These are phyloP conservation scores for Candida gigantensis DNA, from an alignment of 1,139 yeast species.

Conservation along the genomic window DNA sequence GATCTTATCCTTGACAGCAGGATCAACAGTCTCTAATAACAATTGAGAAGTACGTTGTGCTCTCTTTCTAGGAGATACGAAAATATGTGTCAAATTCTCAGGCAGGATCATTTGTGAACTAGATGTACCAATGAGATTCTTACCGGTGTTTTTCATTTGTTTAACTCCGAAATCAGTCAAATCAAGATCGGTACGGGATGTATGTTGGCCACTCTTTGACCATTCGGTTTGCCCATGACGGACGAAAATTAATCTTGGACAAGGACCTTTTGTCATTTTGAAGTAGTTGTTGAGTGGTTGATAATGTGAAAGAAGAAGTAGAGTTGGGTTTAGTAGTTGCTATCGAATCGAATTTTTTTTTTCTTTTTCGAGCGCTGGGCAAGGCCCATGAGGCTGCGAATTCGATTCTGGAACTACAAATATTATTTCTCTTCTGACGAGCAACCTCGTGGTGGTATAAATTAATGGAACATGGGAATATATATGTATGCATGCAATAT, in stretches of 20 bases:
- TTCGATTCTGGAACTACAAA: too few species aligned
- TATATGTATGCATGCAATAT: too few species aligned
- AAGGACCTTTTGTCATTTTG: slow-evolving; percentile 28
- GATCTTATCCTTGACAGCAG: slow-evolving; percentile 45
- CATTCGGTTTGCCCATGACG: slow-evolving; percentile 95
- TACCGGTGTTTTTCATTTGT: slow-evolving; percentile 77
- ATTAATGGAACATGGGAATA: too few species aligned
- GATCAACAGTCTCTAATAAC: slow-evolving; percentile 51
- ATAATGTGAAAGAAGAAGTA: not conserved
- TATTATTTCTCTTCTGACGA: too few species aligned
- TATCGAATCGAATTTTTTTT: too few species aligned
- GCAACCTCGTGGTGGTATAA: too few species aligned
- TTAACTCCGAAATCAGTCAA: slow-evolving; percentile 75
- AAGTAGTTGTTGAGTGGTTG: not conserved
- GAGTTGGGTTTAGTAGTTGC: too few species aligned
- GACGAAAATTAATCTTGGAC: slow-evolving; percentile 77
- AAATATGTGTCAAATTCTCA: slow-evolving; percentile 57
- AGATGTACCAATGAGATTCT: slow-evolving; percentile 58
- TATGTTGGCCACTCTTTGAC: slow-evolving; percentile 92
- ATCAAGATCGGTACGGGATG: slow-evolving; percentile 79
- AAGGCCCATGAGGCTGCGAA: too few species aligned
- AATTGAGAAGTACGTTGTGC: slow-evolving; percentile 74
- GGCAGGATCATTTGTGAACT: slow-evolving; percentile 65
- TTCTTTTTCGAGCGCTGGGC: too few species aligned
- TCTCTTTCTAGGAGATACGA: slow-evolving; percentile 78